Evolutionary conservation across 371 early-diverging fungal genomes (phyloP).

Genomic region (Mortierella sp.): DNA sequence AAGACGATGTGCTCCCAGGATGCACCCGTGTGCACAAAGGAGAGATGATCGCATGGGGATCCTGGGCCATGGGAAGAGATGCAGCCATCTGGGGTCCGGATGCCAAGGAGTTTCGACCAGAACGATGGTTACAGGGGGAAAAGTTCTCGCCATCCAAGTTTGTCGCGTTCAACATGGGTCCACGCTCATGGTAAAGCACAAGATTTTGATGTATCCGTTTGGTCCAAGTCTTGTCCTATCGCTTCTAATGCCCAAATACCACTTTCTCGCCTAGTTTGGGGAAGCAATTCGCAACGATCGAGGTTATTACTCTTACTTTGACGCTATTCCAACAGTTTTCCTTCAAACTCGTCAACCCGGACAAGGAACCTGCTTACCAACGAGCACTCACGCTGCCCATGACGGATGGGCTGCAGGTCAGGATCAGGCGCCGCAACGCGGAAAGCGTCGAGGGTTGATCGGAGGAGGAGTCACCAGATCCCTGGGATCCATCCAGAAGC

Average conservation of each 20-base stretch:
- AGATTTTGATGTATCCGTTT: too few species aligned
- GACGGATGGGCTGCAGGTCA: constrained; percentile 58
- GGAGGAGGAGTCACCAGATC: too few species aligned
- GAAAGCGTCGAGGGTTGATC: too few species aligned
- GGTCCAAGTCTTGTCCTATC: too few species aligned
- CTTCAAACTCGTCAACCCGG: constrained; percentile 25
- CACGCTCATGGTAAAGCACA: constrained; percentile 30
- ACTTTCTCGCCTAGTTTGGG: constrained; percentile 27
- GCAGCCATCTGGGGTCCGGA: constrained; percentile 68
- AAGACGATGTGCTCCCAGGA: constrained; percentile 75
- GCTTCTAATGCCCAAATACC: not conserved
- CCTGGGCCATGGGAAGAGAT: constrained; percentile 62
- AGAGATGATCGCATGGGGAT: constrained; percentile 60
- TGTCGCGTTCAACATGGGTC: constrained; percentile 18
- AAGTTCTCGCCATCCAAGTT: constrained; percentile 28
- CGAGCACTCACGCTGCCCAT: constrained; percentile 58
- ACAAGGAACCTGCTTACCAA: constrained; percentile 26
- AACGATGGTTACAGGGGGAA: constrained; percentile 65
- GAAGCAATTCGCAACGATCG: constrained; percentile 66
- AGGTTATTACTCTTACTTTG: constrained; percentile 59
- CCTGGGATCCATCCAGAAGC: too few species aligned
- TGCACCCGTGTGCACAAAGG: constrained; percentile 67
- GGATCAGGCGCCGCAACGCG: constrained; percentile 21
- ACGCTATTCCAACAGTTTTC: constrained; percentile 38
- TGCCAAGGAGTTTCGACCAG: constrained; percentile 64